phyloP scores from a whole-genome alignment of 2,329 filamentous ascomycete genomes.

The Cordyceps tenuipes region DNA sequence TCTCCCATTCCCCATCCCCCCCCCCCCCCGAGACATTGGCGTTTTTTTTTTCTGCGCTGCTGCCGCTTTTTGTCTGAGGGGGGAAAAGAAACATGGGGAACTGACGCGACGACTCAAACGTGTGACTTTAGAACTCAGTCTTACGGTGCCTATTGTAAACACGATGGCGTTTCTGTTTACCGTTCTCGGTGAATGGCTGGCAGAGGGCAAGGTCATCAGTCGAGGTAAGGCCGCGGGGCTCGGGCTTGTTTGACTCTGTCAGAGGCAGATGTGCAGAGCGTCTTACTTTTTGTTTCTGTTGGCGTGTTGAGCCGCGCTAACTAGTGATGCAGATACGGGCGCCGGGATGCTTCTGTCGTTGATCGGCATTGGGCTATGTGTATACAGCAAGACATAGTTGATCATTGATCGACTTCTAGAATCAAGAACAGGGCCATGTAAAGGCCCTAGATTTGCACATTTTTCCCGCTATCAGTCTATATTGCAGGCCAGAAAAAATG shows the following conservation, averaged over 20 bases:
- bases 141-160: slow-evolving; percentile 93
- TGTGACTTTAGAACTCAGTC: slow-evolving; percentile 63
- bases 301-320: slow-evolving; percentile 3
- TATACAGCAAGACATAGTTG: slow-evolving; percentile 49
- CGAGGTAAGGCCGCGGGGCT: slow-evolving; percentile 47
- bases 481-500: not conserved
- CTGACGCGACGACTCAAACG: not conserved
- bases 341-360: slow-evolving; percentile 74
- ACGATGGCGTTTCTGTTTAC: slow-evolving; percentile 94
- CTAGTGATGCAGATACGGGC: slow-evolving; percentile 57
- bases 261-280: not conserved
- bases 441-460: not conserved
- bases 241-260: not conserved
- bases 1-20: too few species aligned
- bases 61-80: not conserved
- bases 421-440: not conserved
- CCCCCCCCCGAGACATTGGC: not conserved
- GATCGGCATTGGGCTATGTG: slow-evolving; percentile 73
- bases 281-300: not conserved
- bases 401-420: not conserved
- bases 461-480: not conserved
- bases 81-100: not conserved
- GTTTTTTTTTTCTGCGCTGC: not conserved
- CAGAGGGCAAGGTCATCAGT: slow-evolving; percentile 83
- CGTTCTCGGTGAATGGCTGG: slow-evolving; percentile 89